These are phyloP conservation scores for Aspergillus nanangensis DNA, from an alignment of 495 filamentous ascomycete species.

Conservation along the genomic window DNA sequence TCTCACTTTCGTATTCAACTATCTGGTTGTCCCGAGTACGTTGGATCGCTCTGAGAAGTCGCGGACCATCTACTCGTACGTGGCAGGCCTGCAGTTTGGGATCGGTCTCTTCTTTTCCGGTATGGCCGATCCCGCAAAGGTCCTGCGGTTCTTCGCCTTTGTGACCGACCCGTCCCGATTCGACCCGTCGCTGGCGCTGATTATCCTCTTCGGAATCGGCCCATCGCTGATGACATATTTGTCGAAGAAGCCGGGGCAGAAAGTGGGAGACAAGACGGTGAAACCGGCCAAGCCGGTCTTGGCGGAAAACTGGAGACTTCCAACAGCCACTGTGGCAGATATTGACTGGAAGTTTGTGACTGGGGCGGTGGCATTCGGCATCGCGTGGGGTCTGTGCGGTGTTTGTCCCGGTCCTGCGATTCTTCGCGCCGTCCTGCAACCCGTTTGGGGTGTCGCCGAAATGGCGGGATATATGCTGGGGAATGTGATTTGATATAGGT, in stretches of 20 bases:
- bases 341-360: constrained; percentile 50
- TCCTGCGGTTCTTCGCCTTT: constrained; percentile 50
- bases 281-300: constrained; percentile 30
- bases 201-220: constrained; percentile 48
- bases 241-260: constrained; percentile 25
- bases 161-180: constrained; percentile 35
- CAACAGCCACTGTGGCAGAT: constrained; percentile 42
- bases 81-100: constrained; percentile 50
- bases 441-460: constrained; percentile 44
- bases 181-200: constrained; percentile 49
- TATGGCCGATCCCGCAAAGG: constrained; percentile 52
- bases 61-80: constrained; percentile 27
- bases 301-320: constrained; percentile 40
- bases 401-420: constrained; percentile 55
- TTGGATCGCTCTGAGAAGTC: constrained; percentile 25
- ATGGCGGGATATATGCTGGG: constrained; percentile 47
- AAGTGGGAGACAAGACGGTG: constrained; percentile 10
- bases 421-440: constrained; percentile 43
- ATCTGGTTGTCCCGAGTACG: constrained; percentile 21
- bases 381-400: constrained; percentile 53
- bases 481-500: constrained; percentile 28
- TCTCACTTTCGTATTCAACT: constrained; percentile 31
- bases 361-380: constrained; percentile 48
- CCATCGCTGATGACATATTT: constrained; percentile 38
- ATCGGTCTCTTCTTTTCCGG: constrained; percentile 50